Evolutionary conservation across 371 early-diverging fungal species (phyloP), one percentile per base, ranked within the genome.

Genomic region (Lichtheimia corymbifera): DNA sequence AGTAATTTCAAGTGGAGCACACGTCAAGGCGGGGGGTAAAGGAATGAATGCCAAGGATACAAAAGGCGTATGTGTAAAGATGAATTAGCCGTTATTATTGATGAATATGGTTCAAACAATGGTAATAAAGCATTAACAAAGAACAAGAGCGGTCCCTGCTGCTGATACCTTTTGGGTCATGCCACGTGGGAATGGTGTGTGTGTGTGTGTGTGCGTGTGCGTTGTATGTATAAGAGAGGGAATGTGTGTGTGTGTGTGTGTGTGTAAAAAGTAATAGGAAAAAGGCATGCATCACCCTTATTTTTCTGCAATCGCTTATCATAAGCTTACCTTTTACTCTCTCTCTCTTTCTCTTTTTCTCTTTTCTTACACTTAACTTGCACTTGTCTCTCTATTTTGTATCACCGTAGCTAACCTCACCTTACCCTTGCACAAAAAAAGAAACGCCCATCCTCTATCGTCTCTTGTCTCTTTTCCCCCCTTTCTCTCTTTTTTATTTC

Each of bases 401-500:
- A 40, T 22, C 22, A n/a, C 17, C 54, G 5, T 27, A 28, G 28
- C 54, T 54, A 54, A 17, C 54, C 54, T 54, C 40, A 54, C 54
- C 54, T 54, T 30, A 30, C 54, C 54, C 54, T 28, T 54, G 35
- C 54, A 28, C 35, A 54, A 56, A 56, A 56, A 56, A 56, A 44
- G 18, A 42, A 55, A 56, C 57, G 57, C 57, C 57, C 57, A 44
- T 25, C 42, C 42, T 17, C 27, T 24, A 27, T 27, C 20, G 40
- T 42, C 25, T 42, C 18, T 49, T 49, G 20, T 22, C 22, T 24
- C 28, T 50, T 14, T 58, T 12, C 42, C 50, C 27, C 50, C 30
- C 40, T 43, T 40, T 66, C 20, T 53, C 15, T 58, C 25, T 30
- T 50, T 66, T 24, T 41, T 45, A 53, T 41, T 43, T 52, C 18